Evolutionary conservation across 805 yeast genomes (phyloP), one percentile per base, ranked within the genome.

Genomic region (Yamadazyma ubonensis): DNA sequence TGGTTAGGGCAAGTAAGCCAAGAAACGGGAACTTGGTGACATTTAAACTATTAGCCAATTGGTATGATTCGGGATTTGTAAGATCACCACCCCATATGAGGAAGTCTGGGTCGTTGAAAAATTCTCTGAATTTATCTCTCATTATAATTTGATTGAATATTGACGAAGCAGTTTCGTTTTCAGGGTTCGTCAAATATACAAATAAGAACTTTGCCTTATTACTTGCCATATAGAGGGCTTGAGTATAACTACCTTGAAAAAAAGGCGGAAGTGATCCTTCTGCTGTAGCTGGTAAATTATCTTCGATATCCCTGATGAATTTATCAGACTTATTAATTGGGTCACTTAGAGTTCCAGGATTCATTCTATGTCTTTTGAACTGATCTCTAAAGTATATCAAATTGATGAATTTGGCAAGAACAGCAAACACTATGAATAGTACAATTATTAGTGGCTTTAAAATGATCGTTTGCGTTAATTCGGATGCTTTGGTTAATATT

Each of bases 81-180:
- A 84, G 76, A 54, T 86, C 83, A 6, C 96, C 96, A 29, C 90
- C 95, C 98, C 98, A 91, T 2, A 86, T 61, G 3, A 86, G 48
- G 2, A 82, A 57, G 32, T 85, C 73, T 6, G 48, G 38, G 79
- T 54, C 50, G 12, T 54, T 40, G 33, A 65, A 66, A 2, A 65
- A 38, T 4, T 67, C 58, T 10, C 76, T 62, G 39, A 86, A 78
- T 18, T 57, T 59, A 2, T 69, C 72, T 43, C 76, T 68, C 30
- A 79, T 63, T 33, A 88, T 57, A 2, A 87, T 72, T 8, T 71
- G 71, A 10, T 70, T 59, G 35, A 81, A 74, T 45, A 84, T 79
- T 3, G 58, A 58, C 22, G 65, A 58, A 0, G 81, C 69, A 37
- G 79, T 78, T 43, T 85, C 89, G 55, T 86, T 82, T 41, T 80